A percentile compares a stretch with the other conserved stretches of the same genome.
Evolutionary conservation across 1,139 yeast species (phyloP).

Genomic region (Sugiyamaella pinicola): DNA sequence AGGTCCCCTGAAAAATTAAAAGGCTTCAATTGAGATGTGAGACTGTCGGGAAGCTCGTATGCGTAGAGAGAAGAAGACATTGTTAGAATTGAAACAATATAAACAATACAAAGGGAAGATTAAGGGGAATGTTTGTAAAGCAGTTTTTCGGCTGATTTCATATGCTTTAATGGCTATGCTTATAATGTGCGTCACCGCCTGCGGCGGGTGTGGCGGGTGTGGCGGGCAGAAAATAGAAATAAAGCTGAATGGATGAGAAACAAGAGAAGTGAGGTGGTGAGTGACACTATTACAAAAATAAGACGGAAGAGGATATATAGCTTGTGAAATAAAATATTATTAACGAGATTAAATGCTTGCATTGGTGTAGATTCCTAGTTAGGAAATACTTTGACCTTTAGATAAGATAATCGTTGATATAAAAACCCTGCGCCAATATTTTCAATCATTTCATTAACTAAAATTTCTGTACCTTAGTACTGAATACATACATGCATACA

Average conservation of each 20-base stretch:
- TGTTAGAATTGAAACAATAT: not conserved
- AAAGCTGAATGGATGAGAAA: not conserved
- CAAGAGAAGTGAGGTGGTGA: not conserved
- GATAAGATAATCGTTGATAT: constrained; percentile 1
- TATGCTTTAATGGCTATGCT: too few relatives aligned
- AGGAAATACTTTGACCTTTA: not conserved
- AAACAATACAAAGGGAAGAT: too few relatives aligned
- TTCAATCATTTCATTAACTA: not conserved
- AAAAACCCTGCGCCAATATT: not conserved
- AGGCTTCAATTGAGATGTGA: constrained; percentile 54
- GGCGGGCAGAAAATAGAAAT: not conserved
- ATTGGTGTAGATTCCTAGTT: not conserved
- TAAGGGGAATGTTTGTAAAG: too few relatives aligned
- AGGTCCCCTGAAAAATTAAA: constrained; percentile 58
- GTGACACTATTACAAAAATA: not conserved
- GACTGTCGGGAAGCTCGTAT: constrained; percentile 50
- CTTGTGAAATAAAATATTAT: too few relatives aligned
- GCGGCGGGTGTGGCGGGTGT: constrained; percentile 1
- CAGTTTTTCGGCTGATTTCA: too few relatives aligned
- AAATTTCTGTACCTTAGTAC: not conserved
- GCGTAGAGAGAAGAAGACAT: constrained; percentile 45
- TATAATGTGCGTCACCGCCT: not conserved
- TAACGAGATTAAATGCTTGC: not conserved
- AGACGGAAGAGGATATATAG: too few relatives aligned
- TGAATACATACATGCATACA: not conserved